Percentiles rank a stretch among this genome's conserved stretches.
Conservation (phyloP, 73 alveolate genomes). For the Symbiodinium natans region DNA sequence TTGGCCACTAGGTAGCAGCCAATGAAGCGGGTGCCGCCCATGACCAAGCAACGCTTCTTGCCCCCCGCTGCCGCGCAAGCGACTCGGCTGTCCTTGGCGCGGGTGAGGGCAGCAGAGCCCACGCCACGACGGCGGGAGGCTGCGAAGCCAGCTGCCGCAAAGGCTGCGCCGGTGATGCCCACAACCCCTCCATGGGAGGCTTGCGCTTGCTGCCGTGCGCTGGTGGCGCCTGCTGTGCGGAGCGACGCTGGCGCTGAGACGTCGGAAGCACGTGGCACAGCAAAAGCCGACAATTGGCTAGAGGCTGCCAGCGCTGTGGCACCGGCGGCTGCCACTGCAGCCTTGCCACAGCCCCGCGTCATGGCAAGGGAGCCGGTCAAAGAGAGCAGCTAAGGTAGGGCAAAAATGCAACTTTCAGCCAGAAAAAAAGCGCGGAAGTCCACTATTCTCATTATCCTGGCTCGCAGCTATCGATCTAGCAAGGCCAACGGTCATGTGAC, state of each 20-base stretch:
- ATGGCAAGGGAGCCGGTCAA: not conserved
- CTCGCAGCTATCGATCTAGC: no score
- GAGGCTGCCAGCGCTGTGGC: not conserved
- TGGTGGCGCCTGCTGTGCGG: not conserved
- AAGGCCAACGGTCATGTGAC: no score
- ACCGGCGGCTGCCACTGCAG: not conserved
- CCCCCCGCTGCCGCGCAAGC: constrained; percentile 61
- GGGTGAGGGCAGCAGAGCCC: not conserved
- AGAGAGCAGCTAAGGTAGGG: not conserved
- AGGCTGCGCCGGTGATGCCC: not conserved
- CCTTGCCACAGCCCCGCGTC: not conserved
- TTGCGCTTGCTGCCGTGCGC: not conserved
- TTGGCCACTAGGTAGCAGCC: constrained; percentile 83
- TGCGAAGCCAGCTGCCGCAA: not conserved
- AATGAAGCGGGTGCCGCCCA: constrained; percentile 90
- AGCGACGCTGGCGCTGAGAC: not conserved
- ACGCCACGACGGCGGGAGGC: not conserved
- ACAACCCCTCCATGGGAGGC: not conserved
- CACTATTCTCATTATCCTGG: no score
- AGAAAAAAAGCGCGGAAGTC: no score
- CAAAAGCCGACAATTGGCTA: not conserved
- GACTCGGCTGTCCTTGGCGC: constrained; percentile 46
- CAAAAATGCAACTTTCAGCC: not conserved
- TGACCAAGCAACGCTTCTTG: constrained; percentile 70
- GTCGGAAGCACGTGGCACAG: not conserved